Base-by-base conservation (phyloP, 2,329 filamentous ascomycete species). In the Colletotrichum noveboracense region DNA sequence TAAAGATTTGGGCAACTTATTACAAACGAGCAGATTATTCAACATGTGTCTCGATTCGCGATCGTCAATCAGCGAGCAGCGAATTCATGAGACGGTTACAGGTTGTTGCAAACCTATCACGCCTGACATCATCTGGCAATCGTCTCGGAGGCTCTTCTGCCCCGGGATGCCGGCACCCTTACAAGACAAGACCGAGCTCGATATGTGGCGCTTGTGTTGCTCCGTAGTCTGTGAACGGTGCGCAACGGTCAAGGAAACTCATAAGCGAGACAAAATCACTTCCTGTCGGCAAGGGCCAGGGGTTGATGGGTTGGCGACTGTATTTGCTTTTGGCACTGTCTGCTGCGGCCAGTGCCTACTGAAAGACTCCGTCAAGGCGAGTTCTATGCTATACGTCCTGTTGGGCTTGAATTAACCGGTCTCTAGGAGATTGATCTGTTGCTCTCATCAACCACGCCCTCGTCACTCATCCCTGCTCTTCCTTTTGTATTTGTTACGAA, bases 151-250 rank as follows among this genome's bases (percentile, higher is more conserved):
- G 79, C 84, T 86, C 24, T 93, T 91, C 82, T 91, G 91, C 85
- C 91, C 91, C 30, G 89, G 89, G 78, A 91, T 96, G 86, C 95
- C 95, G 62, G 88, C 89, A 71, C 94, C 94, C 32, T 87, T 96
- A 66, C 85, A 87, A 68, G 89, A 88, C 74, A 90, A 89, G 81
- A 90, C 91, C 56, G 95, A 97, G 83, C 86, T 94, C 78, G 90
- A 93, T 56, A 96, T 96, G 94, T 95, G 95, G 91, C 91, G 90
- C 80, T 86, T 97, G 66, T 88, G 92, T 43, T 92, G 91, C 82
- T 89, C 91, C 64, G 86, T 81, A 34, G 84, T 81, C 70, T 97
- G 95, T 83, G 92, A 96, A 80, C 91, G 93, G 78, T 97, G 95
- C 84, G 86, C 85, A 70, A 90, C 28, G 28, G 18, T 87, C 76